These are phyloP conservation scores for Plasmodium coatneyi DNA, from an alignment of 169 alveolate species.

Conservation along the genomic window DNA sequence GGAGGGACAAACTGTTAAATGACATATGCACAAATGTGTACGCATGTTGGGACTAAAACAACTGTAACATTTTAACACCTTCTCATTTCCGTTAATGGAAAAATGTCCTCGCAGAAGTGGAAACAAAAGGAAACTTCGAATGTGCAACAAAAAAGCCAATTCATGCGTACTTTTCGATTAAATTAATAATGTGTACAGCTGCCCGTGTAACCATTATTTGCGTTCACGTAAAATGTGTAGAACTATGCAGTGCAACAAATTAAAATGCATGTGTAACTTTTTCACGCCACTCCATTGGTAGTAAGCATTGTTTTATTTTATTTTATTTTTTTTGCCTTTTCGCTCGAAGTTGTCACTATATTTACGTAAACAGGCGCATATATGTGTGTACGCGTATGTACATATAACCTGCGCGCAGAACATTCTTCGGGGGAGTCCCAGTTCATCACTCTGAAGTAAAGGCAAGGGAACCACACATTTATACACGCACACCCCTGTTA, in stretches of 20 bases:
- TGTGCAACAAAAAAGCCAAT: not conserved
- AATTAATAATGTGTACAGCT: not conserved
- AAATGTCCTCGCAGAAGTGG: not conserved
- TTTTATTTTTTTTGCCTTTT: not conserved
- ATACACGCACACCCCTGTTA: not conserved
- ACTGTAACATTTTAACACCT: not conserved
- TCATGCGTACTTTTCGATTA: not conserved
- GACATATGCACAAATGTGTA: not conserved
- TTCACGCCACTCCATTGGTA: not conserved
- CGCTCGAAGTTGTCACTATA: not conserved
- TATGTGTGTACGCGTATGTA: not conserved
- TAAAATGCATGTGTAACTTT: not conserved
- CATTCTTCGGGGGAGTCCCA: not conserved
- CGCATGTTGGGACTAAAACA: not conserved
- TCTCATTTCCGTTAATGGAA: not conserved
- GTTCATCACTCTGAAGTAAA: constrained; percentile 4
- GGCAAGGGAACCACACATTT: not conserved
- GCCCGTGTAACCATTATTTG: not conserved
- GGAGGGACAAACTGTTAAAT: not conserved
- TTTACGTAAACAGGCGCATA: not conserved
- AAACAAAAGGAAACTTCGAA: not conserved
- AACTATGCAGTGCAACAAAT: not conserved
- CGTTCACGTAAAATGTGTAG: not conserved
- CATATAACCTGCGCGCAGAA: not conserved
- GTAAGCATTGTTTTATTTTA: not conserved